Evolutionary conservation across 2,329 filamentous ascomycete species (phyloP), one percentile per base, ranked within the genome.

Genomic region (Fusarium zealandicum): DNA sequence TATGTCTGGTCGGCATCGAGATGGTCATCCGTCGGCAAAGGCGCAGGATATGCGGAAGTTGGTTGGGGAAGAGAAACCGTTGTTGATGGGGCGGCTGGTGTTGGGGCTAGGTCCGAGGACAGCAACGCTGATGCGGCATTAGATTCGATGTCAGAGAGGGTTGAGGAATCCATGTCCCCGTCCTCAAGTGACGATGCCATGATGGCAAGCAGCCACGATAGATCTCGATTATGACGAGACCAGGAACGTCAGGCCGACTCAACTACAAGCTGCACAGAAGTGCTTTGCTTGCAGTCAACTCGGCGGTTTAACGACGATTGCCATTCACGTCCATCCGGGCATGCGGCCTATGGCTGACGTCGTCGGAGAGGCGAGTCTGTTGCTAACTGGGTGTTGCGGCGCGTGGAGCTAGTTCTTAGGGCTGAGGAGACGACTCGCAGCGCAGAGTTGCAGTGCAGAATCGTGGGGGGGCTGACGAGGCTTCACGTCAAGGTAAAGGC

Each of bases 291-390:
- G 65, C 59, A 58, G 61, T 57, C 58, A 61, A 57, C 53, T 57
- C 57, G 65, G 56, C 62, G 56, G 42, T 53, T 59, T 45, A 57
- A 51, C 54, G 38, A 53, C 33, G 38, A 51, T 55, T 54, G 57
- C 51, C 36, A 63, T 42, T 55, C 31, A 58, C 45, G 42, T 68
- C 66, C 66, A 69, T 67, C 40, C 57, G 51, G 43, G 45, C 54
- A 56, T 57, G 32, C 49, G 47, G 49, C 55, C 40, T 46, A 42
- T 25, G 33, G 18, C 54, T 41, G 41, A 42, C 37, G 52, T 31
- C 28, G 22, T 35, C 18, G 37, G 25, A 46, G 49, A 53, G 41
- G 49, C 39, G 11, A 27, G 28, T 43, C 9, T 33, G 25, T 13
- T 41, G 18, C 6, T 25, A 9, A 8, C 30, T 40, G 37, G 14